These are phyloP conservation scores for Oryza australiensis DNA, from an alignment of 176 grass and related monocot species.

Conservation along the genomic window DNA sequence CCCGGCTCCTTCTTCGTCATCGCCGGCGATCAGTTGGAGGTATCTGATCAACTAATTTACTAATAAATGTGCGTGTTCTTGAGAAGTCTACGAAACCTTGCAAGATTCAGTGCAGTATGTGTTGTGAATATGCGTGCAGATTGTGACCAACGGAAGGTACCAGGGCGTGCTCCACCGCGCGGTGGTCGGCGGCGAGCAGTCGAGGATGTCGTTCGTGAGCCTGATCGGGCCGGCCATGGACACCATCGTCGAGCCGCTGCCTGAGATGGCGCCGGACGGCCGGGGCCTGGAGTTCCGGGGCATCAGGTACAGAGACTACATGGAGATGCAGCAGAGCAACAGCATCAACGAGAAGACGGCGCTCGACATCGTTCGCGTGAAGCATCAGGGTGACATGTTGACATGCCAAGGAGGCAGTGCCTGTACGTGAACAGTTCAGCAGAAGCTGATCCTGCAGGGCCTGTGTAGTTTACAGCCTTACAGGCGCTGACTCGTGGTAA, in stretches of 20 bases:
- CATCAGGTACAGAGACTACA: conserved; percentile 60
- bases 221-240: conserved; percentile 60
- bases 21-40: conserved; percentile 83
- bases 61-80: background rate
- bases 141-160: conserved; percentile 80
- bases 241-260: conserved; percentile 51
- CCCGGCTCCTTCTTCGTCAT: conserved; percentile 69
- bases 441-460: background rate
- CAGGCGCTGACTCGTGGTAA: background rate
- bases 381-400: background rate
- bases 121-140: conserved; percentile 31
- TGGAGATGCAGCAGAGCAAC: conserved; percentile 68
- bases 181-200: conserved; percentile 37
- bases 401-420: background rate
- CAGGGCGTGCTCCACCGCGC: conserved; percentile 66
- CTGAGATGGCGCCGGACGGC: conserved; percentile 43
- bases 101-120: background rate
- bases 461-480: conserved; percentile 1
- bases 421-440: too few species aligned
- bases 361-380: conserved; percentile 45
- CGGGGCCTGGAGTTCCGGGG: conserved; percentile 41
- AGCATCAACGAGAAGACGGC: conserved; percentile 51
- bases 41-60: background rate
- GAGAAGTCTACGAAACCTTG: background rate
- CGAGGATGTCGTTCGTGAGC: conserved; percentile 64